A percentile compares a stretch with the other conserved stretches of the same genome.
phyloP scores from a whole-genome alignment of 1,284 basidiomycete genomes.

The Boletus smithii region DNA sequence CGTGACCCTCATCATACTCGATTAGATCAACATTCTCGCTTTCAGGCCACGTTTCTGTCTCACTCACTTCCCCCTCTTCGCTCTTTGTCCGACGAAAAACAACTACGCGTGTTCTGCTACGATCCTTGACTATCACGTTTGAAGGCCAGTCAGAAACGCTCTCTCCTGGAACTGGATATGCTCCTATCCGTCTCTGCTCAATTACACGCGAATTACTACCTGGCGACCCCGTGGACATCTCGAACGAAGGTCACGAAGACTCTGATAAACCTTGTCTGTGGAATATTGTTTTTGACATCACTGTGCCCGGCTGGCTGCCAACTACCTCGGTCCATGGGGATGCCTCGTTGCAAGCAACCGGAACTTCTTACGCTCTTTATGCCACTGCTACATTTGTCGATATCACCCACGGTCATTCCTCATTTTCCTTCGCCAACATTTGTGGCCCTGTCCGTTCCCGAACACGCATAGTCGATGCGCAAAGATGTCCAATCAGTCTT shows the following conservation, averaged over 20 bases:
- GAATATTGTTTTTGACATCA: slow-evolving; percentile 69
- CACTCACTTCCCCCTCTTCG: slow-evolving; percentile 48
- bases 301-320: slow-evolving; percentile 77
- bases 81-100: slow-evolving; percentile 49
- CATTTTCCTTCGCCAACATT: slow-evolving; percentile 45
- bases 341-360: slow-evolving; percentile 38
- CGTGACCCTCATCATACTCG: slow-evolving; percentile 6
- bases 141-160: slow-evolving; percentile 74
- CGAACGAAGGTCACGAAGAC: slow-evolving; percentile 58
- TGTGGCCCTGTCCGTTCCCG: slow-evolving; percentile 48
- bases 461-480: slow-evolving; percentile 36
- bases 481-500: slow-evolving; percentile 39
- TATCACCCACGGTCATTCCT: slow-evolving; percentile 39
- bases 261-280: slow-evolving; percentile 52
- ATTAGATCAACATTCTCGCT: slow-evolving; percentile 71
- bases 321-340: slow-evolving; percentile 50
- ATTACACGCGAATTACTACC: slow-evolving; percentile 59
- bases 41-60: slow-evolving; percentile 66
- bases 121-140: slow-evolving; percentile 67
- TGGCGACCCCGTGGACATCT: slow-evolving; percentile 52
- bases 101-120: slow-evolving; percentile 49
- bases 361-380: slow-evolving; percentile 63
- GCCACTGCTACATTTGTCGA: slow-evolving; percentile 58
- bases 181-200: slow-evolving; percentile 60
- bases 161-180: slow-evolving; percentile 57